Base-by-base conservation (phyloP, 208 protist species). In the Wallacemonas rigidus region DNA sequence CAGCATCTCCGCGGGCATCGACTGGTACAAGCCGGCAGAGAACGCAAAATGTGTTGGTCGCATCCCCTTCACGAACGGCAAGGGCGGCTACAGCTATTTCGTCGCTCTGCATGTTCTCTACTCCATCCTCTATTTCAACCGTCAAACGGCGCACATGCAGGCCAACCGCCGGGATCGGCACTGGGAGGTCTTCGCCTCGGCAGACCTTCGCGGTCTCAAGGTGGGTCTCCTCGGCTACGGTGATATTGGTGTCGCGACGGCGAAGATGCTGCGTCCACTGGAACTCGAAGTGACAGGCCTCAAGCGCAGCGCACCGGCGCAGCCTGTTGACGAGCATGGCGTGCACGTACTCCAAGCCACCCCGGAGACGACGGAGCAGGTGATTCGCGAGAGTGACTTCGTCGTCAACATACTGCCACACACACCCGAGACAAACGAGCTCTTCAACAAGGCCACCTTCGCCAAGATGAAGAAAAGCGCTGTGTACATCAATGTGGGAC, bases 221-320 rank as follows among this genome's bases (percentile, higher is more conserved):
- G 71, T 95, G 7, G 90, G 90, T 15, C 82, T 95, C 50, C 72
- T 95, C 48, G 90, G 90, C 65, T 95, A 92, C 79, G 85, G 90
- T 40, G 79, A 89, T 65, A 93, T 95, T 79, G 87, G 85, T 7
- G 73, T 77, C 15, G 79, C 79, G 17, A 79, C 75, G 6, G 83
- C 71, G 11, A 65, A 75, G 35, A 70, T 85, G 51, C 61, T 80
- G 47, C 40, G 64, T 38, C 72, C 74, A 35, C 56, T 95, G 39
- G 74, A 67, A 14, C 81, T 95, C 77, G 64, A 86, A 5, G 81
- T 86, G 39, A 84, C 81, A 2, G 88, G 86, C 8, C 76, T 88
- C 50, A 74, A 72, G 51, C 83, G 79, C 63, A 82, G 45, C 14
- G 50, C 26, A 12, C 54, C 65, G 1, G 38, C 51, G 7, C 36